phyloP scores from a whole-genome alignment of 176 grass and related monocot species.

The Oryza brachyantha region DNA sequence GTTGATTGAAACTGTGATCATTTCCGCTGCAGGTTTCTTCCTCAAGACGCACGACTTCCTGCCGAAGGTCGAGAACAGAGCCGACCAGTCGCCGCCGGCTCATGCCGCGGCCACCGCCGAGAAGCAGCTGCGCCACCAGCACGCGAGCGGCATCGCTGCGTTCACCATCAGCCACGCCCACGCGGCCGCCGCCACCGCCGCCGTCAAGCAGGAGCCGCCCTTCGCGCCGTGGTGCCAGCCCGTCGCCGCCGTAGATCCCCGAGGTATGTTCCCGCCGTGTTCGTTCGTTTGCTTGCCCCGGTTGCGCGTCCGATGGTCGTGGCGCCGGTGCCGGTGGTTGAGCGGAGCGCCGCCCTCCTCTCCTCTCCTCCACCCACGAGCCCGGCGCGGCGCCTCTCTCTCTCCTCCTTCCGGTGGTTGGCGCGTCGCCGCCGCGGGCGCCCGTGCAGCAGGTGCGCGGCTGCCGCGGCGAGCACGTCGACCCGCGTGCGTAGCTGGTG shows the following conservation, averaged over 20 bases:
- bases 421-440: background rate
- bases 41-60: constrained; percentile 82
- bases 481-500: background rate
- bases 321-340: background rate
- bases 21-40: constrained; percentile 49
- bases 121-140: constrained; percentile 29
- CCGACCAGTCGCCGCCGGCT: constrained; percentile 16
- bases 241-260: constrained; percentile 24
- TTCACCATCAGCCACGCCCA: constrained; percentile 63
- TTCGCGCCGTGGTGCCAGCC: constrained; percentile 47
- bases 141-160: constrained; percentile 55
- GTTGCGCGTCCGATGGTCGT: too few relatives aligned
- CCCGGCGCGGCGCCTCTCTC: too few relatives aligned
- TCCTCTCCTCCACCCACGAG: background rate
- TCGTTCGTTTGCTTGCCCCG: background rate
- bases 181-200: background rate
- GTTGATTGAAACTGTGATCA: background rate
- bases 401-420: background rate
- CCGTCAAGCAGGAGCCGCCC: constrained; percentile 41
- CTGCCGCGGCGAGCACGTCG: background rate
- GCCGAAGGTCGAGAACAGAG: constrained; percentile 42
- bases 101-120: background rate
- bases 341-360: background rate
- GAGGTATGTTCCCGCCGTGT: constrained; percentile 33
- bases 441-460: background rate